phyloP scores from a whole-genome alignment of 192 early-diverging fungal species.

The Entomortierella chlamydospora region DNA sequence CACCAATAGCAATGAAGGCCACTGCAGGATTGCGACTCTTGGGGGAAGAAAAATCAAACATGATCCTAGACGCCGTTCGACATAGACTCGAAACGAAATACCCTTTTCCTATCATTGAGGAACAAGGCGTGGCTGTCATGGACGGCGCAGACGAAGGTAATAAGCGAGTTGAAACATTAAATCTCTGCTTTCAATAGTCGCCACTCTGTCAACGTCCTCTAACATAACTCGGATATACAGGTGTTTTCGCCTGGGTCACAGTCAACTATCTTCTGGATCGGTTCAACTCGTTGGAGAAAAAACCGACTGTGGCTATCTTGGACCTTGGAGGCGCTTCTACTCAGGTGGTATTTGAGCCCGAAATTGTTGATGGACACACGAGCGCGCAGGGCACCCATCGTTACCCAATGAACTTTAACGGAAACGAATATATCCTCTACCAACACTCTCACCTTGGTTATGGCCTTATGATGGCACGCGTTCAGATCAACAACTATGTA shows the following conservation, averaged over 20 bases:
- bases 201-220: not conserved
- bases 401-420: slow-evolving; percentile 80
- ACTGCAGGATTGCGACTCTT: slow-evolving; percentile 93
- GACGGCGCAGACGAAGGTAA: slow-evolving; percentile 94
- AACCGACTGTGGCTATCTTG: slow-evolving; percentile 87
- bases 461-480: slow-evolving; percentile 92
- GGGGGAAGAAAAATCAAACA: slow-evolving; percentile 77
- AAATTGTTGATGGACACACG: slow-evolving; percentile 50
- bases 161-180: not conserved
- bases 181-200: no score
- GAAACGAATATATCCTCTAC: slow-evolving; percentile 83
- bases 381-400: slow-evolving; percentile 76
- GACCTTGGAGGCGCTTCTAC: slow-evolving; percentile 98
- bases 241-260: slow-evolving; percentile 98
- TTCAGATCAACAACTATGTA: slow-evolving; percentile 74
- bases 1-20: slow-evolving; percentile 94
- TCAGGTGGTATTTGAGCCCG: slow-evolving; percentile 97
- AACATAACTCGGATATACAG: slow-evolving; percentile 14
- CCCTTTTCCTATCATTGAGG: slow-evolving; percentile 83
- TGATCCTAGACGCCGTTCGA: slow-evolving; percentile 81
- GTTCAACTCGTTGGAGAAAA: slow-evolving; percentile 67
- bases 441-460: slow-evolving; percentile 97
- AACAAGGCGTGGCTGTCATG: slow-evolving; percentile 90
- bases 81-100: slow-evolving; percentile 75
- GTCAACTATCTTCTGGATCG: slow-evolving; percentile 90